Conservation (phyloP, 129 eudicot species). For the Smallanthus sonchifolius region DNA sequence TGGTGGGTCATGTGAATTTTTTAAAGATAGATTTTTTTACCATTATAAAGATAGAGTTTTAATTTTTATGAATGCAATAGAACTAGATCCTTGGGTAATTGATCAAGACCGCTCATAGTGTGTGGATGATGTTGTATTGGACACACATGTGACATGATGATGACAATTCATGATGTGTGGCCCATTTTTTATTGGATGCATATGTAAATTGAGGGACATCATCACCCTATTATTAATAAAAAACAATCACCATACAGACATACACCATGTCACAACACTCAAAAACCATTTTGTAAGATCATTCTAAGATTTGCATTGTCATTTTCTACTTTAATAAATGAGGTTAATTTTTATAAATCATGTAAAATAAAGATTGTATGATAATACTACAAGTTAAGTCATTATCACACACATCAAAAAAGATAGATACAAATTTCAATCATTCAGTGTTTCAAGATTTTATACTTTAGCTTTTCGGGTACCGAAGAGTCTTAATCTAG, state of each 20-base stretch:
- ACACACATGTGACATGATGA: slow-evolving; percentile 33
- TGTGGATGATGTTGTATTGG: slow-evolving; percentile 26
- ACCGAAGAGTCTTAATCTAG: not conserved
- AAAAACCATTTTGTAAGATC: slow-evolving; percentile 3
- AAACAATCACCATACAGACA: not conserved
- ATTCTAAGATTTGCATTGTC: slow-evolving; percentile 2
- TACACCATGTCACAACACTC: slow-evolving; percentile 9
- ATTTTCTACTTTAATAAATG: not conserved
- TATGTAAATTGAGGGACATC: slow-evolving; percentile 54
- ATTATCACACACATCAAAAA: not conserved
- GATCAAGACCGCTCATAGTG: slow-evolving; percentile 31
- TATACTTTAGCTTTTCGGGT: not conserved
- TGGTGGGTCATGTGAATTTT: too few relatives aligned
- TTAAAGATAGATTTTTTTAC: too few relatives aligned
- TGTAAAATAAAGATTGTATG: not conserved
- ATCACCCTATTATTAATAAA: slow-evolving; percentile 40
- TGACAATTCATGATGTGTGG: slow-evolving; percentile 55
- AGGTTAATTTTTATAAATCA: not conserved
- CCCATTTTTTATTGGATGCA: slow-evolving; percentile 43
- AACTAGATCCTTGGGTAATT: slow-evolving; percentile 3
- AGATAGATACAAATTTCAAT: not conserved
- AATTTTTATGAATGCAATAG: not conserved
- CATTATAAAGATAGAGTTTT: not conserved
- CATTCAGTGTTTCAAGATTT: not conserved
- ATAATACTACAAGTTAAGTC: not conserved